These are phyloP conservation scores for Tylopilus plumbeoviolaceoides DNA, from an alignment of 768 basidiomycete genomes.

Conservation along the genomic window DNA sequence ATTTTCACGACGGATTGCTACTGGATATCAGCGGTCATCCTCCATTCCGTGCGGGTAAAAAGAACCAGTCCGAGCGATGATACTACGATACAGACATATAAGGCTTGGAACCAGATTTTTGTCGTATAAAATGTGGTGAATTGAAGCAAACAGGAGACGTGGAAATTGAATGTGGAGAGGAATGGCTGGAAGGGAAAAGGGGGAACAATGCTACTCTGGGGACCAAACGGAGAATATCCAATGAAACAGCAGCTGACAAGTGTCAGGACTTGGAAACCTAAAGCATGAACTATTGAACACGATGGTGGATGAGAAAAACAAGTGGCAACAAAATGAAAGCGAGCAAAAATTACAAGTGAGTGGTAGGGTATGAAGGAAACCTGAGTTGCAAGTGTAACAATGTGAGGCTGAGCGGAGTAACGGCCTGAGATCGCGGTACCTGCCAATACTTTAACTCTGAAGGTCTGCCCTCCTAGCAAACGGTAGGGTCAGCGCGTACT, in stretches of 20 bases:
- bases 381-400: slow-evolving; percentile 3
- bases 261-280: slow-evolving; percentile 8
- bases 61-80: slow-evolving; percentile 14
- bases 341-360: slow-evolving; percentile 19
- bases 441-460: slow-evolving; percentile 31
- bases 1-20: not conserved
- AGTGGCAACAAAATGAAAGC: not conserved
- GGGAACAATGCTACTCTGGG: too few relatives aligned
- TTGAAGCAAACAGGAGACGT: slow-evolving; percentile 2
- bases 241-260: slow-evolving; percentile 14
- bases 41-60: slow-evolving; percentile 25
- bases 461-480: slow-evolving; percentile 35
- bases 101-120: slow-evolving; percentile 22
- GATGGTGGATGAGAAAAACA: slow-evolving; percentile 1
- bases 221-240: not conserved
- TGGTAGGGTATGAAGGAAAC: slow-evolving; percentile 28
- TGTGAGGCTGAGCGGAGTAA: not conserved
- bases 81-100: slow-evolving; percentile 31
- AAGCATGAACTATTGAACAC: slow-evolving; percentile 19
- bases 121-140: slow-evolving; percentile 22
- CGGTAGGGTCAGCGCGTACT: slow-evolving; percentile 7
- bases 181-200: not conserved
- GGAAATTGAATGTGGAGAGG: not conserved
- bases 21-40: slow-evolving; percentile 20
- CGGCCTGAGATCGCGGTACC: slow-evolving; percentile 19